Conservation (phyloP, 164 flowering plant genomes). For the Piper betle region DNA sequence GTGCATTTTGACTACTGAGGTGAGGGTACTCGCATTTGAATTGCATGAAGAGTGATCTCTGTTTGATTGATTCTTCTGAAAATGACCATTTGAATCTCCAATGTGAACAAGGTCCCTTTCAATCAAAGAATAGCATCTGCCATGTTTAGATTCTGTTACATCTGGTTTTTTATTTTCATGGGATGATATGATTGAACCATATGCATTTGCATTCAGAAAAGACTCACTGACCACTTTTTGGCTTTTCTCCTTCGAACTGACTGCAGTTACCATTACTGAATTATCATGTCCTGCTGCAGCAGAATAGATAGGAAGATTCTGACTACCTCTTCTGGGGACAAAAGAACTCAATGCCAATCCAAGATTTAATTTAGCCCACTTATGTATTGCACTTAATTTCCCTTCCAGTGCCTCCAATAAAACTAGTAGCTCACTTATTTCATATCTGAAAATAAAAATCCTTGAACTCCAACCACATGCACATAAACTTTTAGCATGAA, state of each 20-base stretch:
- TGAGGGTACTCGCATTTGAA: background rate
- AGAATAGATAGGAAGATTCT: background rate
- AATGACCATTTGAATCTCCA: background rate
- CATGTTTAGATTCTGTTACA: background rate
- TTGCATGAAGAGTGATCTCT: background rate
- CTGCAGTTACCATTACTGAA: background rate
- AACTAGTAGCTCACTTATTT: conserved; percentile 39
- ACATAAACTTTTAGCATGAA: conserved; percentile 61
- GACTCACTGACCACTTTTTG: conserved; percentile 3
- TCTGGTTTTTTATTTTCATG: background rate
- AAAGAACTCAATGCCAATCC: conserved; percentile 39
- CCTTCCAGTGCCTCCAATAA: conserved; percentile 67
- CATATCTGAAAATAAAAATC: conserved; percentile 46
- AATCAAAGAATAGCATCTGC: background rate
- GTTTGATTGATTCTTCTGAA: background rate
- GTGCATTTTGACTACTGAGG: background rate
- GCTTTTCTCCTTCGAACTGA: conserved; percentile 9
- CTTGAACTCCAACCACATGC: conserved; percentile 46
- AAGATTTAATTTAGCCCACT: conserved; percentile 63
- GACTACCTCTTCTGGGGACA: conserved; percentile 24
- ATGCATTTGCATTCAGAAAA: background rate
- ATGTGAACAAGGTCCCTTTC: too few species aligned
- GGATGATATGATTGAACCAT: background rate
- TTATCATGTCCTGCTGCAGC: background rate
- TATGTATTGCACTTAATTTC: conserved; percentile 53